Conservation (phyloP, 305 asterid genomes). For the Fraxinus latifolia region DNA sequence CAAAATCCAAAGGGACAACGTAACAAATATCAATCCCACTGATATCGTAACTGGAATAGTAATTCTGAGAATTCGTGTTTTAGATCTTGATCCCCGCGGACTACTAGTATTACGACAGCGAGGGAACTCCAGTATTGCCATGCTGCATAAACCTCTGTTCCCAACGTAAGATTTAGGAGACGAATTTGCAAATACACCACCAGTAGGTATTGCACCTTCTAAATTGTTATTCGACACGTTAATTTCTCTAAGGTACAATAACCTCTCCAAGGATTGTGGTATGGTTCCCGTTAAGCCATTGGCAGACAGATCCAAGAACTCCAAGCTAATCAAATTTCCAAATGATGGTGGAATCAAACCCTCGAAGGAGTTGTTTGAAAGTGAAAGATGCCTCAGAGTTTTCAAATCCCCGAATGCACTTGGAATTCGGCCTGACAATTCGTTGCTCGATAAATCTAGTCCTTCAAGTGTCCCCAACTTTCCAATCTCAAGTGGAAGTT, state of each 20-base stretch:
- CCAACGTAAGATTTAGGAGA: conserved; percentile 19
- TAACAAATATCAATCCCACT: neutral
- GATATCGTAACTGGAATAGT: conserved; percentile 7
- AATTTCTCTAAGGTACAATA: conserved; percentile 16
- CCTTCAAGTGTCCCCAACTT: neutral
- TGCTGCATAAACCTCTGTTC: conserved; percentile 25
- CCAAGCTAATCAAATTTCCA: conserved; percentile 27
- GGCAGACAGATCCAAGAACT: conserved; percentile 27
- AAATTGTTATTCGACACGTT: conserved; percentile 24
- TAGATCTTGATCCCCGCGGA: conserved; percentile 11
- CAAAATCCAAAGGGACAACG: conserved; percentile 1
- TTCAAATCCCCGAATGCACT: conserved; percentile 21
- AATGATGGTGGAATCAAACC: conserved; percentile 26
- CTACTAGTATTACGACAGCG: neutral
- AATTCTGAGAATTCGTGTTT: neutral
- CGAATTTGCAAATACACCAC: conserved; percentile 22
- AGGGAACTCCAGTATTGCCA: conserved; percentile 1
- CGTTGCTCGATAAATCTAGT: conserved; percentile 25
- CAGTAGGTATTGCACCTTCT: conserved; percentile 24
- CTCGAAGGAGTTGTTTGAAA: conserved; percentile 19
- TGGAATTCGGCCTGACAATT: conserved; percentile 22
- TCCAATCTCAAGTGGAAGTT: conserved; percentile 18
- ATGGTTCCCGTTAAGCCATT: conserved; percentile 25
- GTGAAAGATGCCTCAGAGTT: conserved; percentile 15
- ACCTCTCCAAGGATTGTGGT: conserved; percentile 16